These are phyloP conservation scores for Neofusicoccum cordaticola DNA, from an alignment of 2,329 filamentous ascomycete species.

Conservation along the genomic window DNA sequence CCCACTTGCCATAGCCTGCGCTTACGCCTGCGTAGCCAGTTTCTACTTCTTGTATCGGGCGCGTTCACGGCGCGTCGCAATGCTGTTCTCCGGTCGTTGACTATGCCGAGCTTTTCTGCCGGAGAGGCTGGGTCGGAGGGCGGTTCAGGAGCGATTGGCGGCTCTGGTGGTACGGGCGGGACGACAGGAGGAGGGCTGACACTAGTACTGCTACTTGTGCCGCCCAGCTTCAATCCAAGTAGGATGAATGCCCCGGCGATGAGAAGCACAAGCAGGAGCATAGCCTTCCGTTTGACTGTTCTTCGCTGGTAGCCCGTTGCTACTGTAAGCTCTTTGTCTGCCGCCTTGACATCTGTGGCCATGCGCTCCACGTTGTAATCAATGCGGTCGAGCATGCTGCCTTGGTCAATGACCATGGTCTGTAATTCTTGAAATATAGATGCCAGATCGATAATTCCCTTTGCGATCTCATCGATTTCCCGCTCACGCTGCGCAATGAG, in stretches of 20 bases:
- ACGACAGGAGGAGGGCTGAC: conserved; percentile 11
- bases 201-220: conserved; percentile 1
- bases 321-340: conserved; percentile 86
- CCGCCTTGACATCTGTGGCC: conserved; percentile 87
- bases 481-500: conserved; percentile 88
- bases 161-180: background rate
- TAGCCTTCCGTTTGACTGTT: conserved; percentile 87
- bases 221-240: conserved; percentile 72
- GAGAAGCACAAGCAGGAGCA: conserved; percentile 80
- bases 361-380: conserved; percentile 94
- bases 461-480: conserved; percentile 96
- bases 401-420: conserved; percentile 69
- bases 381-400: conserved; percentile 51
- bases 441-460: conserved; percentile 94
- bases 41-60: background rate
- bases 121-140: background rate
- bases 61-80: background rate
- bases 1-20: background rate
- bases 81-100: background rate
- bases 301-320: conserved; percentile 85
- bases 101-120: background rate
- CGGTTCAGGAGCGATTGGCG: background rate
- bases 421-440: conserved; percentile 97
- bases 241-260: conserved; percentile 81
- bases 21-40: conserved; percentile 14